Base-by-base conservation (phyloP, 176 grass and related monocot species). In the Oryza longistaminata region DNA sequence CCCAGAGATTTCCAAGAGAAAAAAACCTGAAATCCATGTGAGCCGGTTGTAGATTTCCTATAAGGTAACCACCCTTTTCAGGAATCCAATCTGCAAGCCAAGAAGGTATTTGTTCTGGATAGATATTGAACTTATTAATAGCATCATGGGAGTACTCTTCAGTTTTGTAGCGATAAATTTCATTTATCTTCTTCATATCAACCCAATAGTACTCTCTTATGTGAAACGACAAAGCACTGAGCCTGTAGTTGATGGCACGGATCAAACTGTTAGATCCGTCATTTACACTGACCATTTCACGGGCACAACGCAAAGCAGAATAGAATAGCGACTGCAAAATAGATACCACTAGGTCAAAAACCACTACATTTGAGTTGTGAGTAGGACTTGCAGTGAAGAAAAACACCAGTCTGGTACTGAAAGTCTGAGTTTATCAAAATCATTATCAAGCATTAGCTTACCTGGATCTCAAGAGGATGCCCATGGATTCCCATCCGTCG, bases 1-100 rank as follows among this genome's bases (percentile, higher is more conserved):
- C 84, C 96, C 96, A 99, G 66, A 96, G 76, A 91, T 99, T 99
- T 64, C 96, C 96, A 43, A 99, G 88, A 78, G 93, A 90, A 55
- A 99, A 99, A 80, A 99, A 99, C 84, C 96, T 96, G 84, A 99
- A 99, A 88, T 99, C 96, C 93, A 99, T 99, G 82, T 99, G 96
- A 49, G 91, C 88, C 75, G 93, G 93, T 80, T 96, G 96, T 74
- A 99, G 81, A 67, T 97, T 97, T 42, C 92, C 94, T 74, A 92
- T 92, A 66, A 97, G 86, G 76, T 97, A 97, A 70, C 94, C 94
- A 31, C 94, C 94, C 88, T 90, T 97, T 55, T 92, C 88, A 71
- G 92, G 94, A 92, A 94, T 85, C 94, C 94, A 97, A 64, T 97
- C 90, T 11, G 88, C 89, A 65, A 97, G 87, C 92, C 92, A 97